These are phyloP conservation scores for Aristolochia californica DNA, from an alignment of 164 flowering plant genomes.

Conservation along the genomic window DNA sequence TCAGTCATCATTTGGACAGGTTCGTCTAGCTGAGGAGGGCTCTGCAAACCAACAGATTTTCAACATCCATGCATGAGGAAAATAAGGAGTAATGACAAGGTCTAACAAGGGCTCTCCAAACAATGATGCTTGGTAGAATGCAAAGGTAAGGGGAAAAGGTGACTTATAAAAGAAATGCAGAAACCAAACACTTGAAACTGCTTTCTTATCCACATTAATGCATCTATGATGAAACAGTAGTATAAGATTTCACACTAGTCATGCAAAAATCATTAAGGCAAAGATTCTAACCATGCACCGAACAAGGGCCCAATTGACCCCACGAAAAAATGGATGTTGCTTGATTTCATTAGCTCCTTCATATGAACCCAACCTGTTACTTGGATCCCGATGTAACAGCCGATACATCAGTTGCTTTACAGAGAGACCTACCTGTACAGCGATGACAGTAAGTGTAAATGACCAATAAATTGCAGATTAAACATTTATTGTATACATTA, in stretches of 20 bases:
- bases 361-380: conserved; percentile 60
- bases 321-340: conserved; percentile 81
- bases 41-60: conserved; percentile 33
- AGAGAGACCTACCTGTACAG: conserved; percentile 64
- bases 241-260: no score
- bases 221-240: no score
- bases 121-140: no score
- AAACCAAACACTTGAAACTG: no score
- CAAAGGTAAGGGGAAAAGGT: no score
- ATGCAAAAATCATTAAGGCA: background rate
- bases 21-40: conserved; percentile 66
- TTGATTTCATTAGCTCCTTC: conserved; percentile 96
- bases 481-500: background rate
- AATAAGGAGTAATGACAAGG: background rate
- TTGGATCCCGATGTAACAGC: conserved; percentile 73
- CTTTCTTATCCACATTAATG: no score
- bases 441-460: background rate
- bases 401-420: conserved; percentile 71
- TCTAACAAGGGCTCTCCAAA: no score
- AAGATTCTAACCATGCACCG: conserved; percentile 65
- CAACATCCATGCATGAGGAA: background rate
- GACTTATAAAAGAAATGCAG: no score
- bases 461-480: background rate
- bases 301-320: conserved; percentile 88
- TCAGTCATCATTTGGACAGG: conserved; percentile 33